These are phyloP conservation scores for Botrytis aclada DNA, from an alignment of 2,329 filamentous ascomycete species.

Conservation along the genomic window DNA sequence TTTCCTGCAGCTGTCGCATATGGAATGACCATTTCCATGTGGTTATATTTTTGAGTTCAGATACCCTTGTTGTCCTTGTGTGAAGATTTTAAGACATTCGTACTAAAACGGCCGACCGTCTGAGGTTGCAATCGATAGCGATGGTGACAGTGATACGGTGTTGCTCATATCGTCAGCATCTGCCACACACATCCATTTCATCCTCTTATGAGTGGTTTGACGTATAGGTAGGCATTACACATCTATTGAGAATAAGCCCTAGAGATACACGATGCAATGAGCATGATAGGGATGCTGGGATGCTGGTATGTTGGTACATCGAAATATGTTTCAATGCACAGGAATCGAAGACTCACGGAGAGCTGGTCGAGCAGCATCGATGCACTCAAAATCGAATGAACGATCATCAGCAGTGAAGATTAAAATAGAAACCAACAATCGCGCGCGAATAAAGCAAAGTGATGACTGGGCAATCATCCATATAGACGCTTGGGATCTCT, in stretches of 20 bases:
- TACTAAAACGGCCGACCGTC: conserved; percentile 14
- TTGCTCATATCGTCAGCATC: conserved; percentile 7
- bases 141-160: neutral
- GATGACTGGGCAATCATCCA: neutral
- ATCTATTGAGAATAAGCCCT: neutral
- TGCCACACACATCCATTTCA: conserved; percentile 1
- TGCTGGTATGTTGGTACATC: neutral
- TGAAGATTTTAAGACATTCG: neutral
- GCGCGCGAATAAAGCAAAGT: neutral
- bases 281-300: neutral
- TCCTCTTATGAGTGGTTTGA: neutral
- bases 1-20: neutral
- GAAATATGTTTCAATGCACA: neutral
- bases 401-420: neutral
- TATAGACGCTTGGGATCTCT: neutral
- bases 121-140: conserved; percentile 10
- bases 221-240: neutral
- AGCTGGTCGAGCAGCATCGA: neutral
- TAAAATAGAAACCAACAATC: neutral
- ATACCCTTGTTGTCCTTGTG: neutral
- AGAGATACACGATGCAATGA: neutral
- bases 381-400: neutral
- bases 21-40: conserved; percentile 11
- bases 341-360: neutral
- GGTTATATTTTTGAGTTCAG: conserved; percentile 5